These are phyloP conservation scores for Marchantia paleacea DNA, from an alignment of 225 moss, liverwort and hornwort genomes.

Conservation along the genomic window DNA sequence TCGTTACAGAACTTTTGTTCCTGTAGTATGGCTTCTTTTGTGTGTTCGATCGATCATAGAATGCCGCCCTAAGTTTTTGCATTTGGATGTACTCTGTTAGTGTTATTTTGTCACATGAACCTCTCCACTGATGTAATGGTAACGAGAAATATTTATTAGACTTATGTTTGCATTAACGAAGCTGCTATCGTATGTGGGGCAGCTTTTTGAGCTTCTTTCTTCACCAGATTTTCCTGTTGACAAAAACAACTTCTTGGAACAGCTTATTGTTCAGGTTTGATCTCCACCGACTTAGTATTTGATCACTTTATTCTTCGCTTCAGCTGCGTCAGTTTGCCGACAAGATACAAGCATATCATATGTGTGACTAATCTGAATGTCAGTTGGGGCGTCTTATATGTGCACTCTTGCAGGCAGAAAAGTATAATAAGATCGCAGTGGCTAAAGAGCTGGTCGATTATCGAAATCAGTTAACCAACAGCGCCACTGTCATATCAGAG, in stretches of 20 bases:
- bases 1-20: neutral
- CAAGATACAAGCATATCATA: neutral
- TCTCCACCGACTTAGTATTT: neutral
- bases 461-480: constrained; percentile 48
- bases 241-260: constrained; percentile 88
- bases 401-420: constrained; percentile 59
- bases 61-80: neutral
- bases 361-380: neutral
- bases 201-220: constrained; percentile 96
- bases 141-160: neutral
- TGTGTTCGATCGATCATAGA: neutral
- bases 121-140: neutral
- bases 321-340: neutral
- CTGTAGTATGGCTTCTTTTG: neutral
- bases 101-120: neutral
- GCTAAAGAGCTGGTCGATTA: constrained; percentile 84
- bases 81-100: neutral
- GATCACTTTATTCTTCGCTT: neutral
- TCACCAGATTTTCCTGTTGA: constrained; percentile 97
- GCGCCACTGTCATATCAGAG: constrained; percentile 20
- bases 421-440: constrained; percentile 79
- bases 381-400: neutral
- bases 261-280: constrained; percentile 88
- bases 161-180: neutral
- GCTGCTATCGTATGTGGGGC: constrained; percentile 20